These are phyloP conservation scores for Rhizophagus sp. DNA, from an alignment of 192 early-diverging fungal species.

Conservation along the genomic window DNA sequence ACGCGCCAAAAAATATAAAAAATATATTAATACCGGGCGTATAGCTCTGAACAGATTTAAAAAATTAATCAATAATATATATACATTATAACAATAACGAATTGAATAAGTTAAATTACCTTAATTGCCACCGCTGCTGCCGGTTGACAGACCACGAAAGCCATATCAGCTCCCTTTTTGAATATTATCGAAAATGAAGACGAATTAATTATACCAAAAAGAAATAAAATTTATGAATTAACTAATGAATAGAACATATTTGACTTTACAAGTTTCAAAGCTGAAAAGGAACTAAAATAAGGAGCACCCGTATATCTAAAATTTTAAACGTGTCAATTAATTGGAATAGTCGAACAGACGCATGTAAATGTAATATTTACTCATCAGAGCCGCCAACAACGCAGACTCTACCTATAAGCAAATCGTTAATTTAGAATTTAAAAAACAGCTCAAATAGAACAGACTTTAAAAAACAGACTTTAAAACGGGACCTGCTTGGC, in stretches of 20 bases:
- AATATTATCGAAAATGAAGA: constrained; percentile 8
- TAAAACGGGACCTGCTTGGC: constrained; percentile 63
- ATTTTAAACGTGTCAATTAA: not conserved
- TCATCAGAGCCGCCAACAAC: constrained; percentile 86
- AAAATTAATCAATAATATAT: not conserved
- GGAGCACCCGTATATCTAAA: constrained; percentile 88
- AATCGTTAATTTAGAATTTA: not conserved
- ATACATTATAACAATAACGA: constrained; percentile 4
- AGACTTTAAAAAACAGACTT: not conserved
- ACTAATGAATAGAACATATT: not conserved
- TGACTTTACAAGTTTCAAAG: constrained; percentile 66
- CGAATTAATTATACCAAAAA: not conserved
- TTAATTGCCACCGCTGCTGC: constrained; percentile 79
- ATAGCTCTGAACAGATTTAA: constrained; percentile 35
- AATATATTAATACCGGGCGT: constrained; percentile 39
- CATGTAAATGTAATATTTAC: constrained; percentile 42
- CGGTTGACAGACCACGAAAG: constrained; percentile 84
- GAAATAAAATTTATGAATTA: not conserved
- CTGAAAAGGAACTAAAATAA: constrained; percentile 78
- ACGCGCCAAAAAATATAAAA: not conserved
- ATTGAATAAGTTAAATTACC: constrained; percentile 24
- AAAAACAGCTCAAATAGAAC: not conserved
- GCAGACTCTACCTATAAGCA: constrained; percentile 61
- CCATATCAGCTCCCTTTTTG: constrained; percentile 78
- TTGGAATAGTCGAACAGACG: too few species aligned